These are phyloP conservation scores for Piper longum DNA, from an alignment of 164 flowering plant genomes.

Conservation along the genomic window DNA sequence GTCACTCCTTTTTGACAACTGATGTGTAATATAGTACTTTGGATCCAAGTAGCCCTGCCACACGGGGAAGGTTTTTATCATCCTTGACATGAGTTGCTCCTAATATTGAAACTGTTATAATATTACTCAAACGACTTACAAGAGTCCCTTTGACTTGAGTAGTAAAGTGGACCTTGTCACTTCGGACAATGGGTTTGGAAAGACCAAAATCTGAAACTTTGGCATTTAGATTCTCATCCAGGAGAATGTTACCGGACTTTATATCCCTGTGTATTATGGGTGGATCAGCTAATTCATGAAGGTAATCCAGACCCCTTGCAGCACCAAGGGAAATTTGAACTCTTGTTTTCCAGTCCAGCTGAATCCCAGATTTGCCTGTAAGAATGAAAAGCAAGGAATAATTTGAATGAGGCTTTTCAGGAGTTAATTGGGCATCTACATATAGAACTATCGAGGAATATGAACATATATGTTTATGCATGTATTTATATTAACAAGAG, in stretches of 20 bases:
- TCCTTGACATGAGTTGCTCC: too few relatives aligned
- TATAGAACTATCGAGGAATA: too few relatives aligned
- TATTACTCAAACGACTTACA: slow-evolving; percentile 22
- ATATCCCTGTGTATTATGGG: slow-evolving; percentile 4
- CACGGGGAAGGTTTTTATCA: not conserved
- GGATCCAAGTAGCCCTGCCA: slow-evolving; percentile 90
- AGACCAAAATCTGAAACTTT: slow-evolving; percentile 70
- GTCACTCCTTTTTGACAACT: slow-evolving; percentile 20
- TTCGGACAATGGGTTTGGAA: slow-evolving; percentile 46
- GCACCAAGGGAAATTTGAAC: slow-evolving; percentile 1
- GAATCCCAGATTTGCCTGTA: not conserved
- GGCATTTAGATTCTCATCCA: slow-evolving; percentile 48
- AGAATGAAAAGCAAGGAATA: not conserved
- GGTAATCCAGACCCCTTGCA: slow-evolving; percentile 19
- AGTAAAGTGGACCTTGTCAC: slow-evolving; percentile 35
- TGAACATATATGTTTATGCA: too few relatives aligned
- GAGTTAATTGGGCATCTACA: not conserved
- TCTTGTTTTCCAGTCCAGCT: slow-evolving; percentile 1
- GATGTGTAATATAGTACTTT: slow-evolving; percentile 81
- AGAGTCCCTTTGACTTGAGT: slow-evolving; percentile 67
- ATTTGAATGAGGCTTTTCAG: not conserved
- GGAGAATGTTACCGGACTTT: slow-evolving; percentile 1
- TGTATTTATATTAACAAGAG: too few relatives aligned
- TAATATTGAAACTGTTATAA: too few relatives aligned
- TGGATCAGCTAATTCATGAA: slow-evolving; percentile 5